A percentile compares a stretch with the other conserved stretches of the same genome.
Evolutionary conservation across 2,329 filamentous ascomycete genomes (phyloP).

Genomic region (Fragosphaeria purpurea): DNA sequence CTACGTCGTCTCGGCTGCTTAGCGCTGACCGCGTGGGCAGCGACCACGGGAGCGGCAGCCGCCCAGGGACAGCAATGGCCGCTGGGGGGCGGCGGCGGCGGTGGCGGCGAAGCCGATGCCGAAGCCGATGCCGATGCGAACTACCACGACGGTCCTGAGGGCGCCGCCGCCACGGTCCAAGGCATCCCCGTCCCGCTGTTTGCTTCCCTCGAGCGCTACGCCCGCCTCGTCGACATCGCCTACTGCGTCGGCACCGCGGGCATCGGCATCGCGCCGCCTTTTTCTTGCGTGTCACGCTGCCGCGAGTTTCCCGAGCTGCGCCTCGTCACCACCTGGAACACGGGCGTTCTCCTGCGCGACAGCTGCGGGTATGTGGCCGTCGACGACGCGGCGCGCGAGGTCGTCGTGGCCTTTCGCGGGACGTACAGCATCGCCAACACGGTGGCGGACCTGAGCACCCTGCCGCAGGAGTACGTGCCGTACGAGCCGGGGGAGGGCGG

Average conservation of each 20-base stretch:
- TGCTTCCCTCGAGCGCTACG: constrained; percentile 70
- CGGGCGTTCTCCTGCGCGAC: constrained; percentile 74
- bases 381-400: constrained; percentile 50
- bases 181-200: constrained; percentile 56
- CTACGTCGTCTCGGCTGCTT: too few relatives aligned
- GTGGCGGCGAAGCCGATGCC: background rate
- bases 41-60: background rate
- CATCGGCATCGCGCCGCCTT: constrained; percentile 75
- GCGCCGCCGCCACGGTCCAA: too few relatives aligned
- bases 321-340: constrained; percentile 80
- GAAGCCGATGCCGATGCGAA: too few relatives aligned
- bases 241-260: constrained; percentile 88
- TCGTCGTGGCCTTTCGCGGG: constrained; percentile 84
- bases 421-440: constrained; percentile 93
- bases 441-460: constrained; percentile 77
- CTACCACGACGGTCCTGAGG: too few relatives aligned
- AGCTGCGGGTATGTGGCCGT: constrained; percentile 90
- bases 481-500: constrained; percentile 49
- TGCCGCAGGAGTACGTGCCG: constrained; percentile 83
- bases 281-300: constrained; percentile 77
- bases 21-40: background rate
- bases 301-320: constrained; percentile 71
- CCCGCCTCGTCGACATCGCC: constrained; percentile 86
- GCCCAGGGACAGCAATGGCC: background rate
- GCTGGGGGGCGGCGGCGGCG: background rate